Percentiles rank a stretch among this genome's conserved stretches.
These are phyloP conservation scores for Groenewaldozyma auringiensis DNA, from an alignment of 1,139 yeast genomes.

Conservation along the genomic window DNA sequence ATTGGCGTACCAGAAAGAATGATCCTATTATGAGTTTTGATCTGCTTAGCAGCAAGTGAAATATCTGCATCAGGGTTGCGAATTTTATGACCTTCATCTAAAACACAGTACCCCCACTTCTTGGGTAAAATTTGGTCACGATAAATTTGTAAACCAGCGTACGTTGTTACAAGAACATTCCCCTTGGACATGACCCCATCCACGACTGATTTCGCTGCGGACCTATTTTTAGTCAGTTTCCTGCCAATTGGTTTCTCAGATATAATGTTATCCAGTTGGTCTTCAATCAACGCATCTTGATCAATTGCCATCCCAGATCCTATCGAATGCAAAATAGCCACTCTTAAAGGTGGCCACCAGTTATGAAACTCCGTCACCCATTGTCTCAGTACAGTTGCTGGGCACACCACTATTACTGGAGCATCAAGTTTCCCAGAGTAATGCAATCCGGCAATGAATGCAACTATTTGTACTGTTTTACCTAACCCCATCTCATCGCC, in stretches of 20 bases:
- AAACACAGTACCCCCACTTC: slow-evolving; percentile 82
- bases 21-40: slow-evolving; percentile 72
- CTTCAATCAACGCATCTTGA: slow-evolving; percentile 47
- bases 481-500: slow-evolving; percentile 99
- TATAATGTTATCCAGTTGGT: slow-evolving; percentile 40
- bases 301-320: slow-evolving; percentile 73
- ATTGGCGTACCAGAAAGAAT: slow-evolving; percentile 95
- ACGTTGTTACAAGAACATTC: slow-evolving; percentile 83
- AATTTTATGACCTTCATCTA: slow-evolving; percentile 96
- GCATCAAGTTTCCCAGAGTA: slow-evolving; percentile 66
- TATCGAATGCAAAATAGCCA: slow-evolving; percentile 81
- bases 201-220: slow-evolving; percentile 37
- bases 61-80: slow-evolving; percentile 91
- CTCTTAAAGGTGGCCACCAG: slow-evolving; percentile 97
- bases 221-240: slow-evolving; percentile 16
- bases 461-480: slow-evolving; percentile 83
- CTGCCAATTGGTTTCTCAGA: slow-evolving; percentile 34
- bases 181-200: slow-evolving; percentile 51
- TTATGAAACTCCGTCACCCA: slow-evolving; percentile 94
- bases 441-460: slow-evolving; percentile 85
- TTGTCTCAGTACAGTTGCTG: slow-evolving; percentile 91
- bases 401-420: slow-evolving; percentile 85
- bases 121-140: slow-evolving; percentile 58
- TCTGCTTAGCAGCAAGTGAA: slow-evolving; percentile 73
- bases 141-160: slow-evolving; percentile 80